phyloP scores from a whole-genome alignment of 2,329 filamentous ascomycete genomes.

The Scorias spongiosa region DNA sequence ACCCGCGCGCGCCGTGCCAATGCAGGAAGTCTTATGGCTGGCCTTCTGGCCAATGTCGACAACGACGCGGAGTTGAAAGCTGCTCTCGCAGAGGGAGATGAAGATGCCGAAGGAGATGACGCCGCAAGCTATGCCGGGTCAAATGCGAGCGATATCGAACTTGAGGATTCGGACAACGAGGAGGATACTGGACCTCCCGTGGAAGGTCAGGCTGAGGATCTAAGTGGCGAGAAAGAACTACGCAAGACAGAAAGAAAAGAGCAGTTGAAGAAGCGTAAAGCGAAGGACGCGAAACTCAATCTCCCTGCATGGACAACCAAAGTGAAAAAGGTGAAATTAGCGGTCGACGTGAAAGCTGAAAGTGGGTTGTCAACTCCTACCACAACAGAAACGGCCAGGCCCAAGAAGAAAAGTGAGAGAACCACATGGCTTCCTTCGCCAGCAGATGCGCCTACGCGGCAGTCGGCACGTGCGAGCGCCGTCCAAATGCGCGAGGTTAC shows the following conservation, averaged over 20 bases:
- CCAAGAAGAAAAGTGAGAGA: constrained; percentile 60
- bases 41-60: constrained; percentile 49
- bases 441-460: constrained; percentile 45
- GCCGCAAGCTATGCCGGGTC: constrained; percentile 26
- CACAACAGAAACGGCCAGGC: constrained; percentile 29
- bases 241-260: constrained; percentile 60
- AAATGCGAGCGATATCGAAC: constrained; percentile 36
- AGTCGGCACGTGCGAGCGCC: constrained; percentile 48
- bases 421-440: constrained; percentile 53
- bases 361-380: constrained; percentile 7
- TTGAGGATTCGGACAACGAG: constrained; percentile 70
- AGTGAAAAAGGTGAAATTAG: constrained; percentile 46
- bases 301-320: constrained; percentile 46
- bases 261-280: constrained; percentile 65
- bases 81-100: constrained; percentile 36
- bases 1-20: constrained; percentile 62
- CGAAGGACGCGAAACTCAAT: constrained; percentile 56
- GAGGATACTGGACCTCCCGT: constrained; percentile 42
- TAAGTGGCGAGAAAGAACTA: constrained; percentile 78
- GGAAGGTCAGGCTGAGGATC: constrained; percentile 43
- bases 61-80: constrained; percentile 25
- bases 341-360: constrained; percentile 21
- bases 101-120: constrained; percentile 36
- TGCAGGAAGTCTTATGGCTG: constrained; percentile 70
- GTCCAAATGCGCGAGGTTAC: constrained; percentile 42